Base-by-base conservation (phyloP, 495 filamentous ascomycete species). In the Trichocladium antarcticum region DNA sequence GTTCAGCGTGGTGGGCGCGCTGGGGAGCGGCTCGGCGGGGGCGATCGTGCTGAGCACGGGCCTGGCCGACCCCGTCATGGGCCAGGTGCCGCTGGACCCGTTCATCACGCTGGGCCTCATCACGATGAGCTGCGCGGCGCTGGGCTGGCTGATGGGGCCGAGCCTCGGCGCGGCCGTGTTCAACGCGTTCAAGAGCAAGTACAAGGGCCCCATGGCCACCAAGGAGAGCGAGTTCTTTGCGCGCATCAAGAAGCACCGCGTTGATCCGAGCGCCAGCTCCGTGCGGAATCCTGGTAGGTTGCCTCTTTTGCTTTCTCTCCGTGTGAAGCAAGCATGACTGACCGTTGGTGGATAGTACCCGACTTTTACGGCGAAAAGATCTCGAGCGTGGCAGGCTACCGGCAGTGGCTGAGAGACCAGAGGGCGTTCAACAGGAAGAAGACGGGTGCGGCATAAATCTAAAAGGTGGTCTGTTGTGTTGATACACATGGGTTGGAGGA, bases 321-420 rank as follows among this genome's bases (percentile, higher is more conserved):
- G 8, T 22, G n/a, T 14, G 16, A 2, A 6, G 16, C 3, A 21
- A 9, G 8, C 31, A 36, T 31, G 42, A 44, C 37, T 35, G 49
- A 39, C 27, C 37, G 50, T 58, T 24, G 49, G 38, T 43, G 43
- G 37, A 29, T 31, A 60, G 75, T 77, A 0, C 77, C 76, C 39
- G 80, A 83, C 60, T 83, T 80, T 66, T 87, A 88, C 58, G 84
- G 92, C 42, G 92, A 98, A 74, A 96, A 95, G 77, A 95, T 98
- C 63, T 84, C 83, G 14, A 93, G 87, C 55, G 86, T 98, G 32
- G 77, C 79, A 49, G 89, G 84, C 42, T 98, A 96, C 59, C 69
- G 93, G 56, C 81, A 84, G 64, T 98, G 92, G 92, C 68, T 98
- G 62, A 95, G 90, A 73, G 92, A 98, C 64, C 93, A 97, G 74